Evolutionary conservation across 768 basidiomycete genomes (phyloP).

Genomic region (Infundibulicybe gibba): DNA sequence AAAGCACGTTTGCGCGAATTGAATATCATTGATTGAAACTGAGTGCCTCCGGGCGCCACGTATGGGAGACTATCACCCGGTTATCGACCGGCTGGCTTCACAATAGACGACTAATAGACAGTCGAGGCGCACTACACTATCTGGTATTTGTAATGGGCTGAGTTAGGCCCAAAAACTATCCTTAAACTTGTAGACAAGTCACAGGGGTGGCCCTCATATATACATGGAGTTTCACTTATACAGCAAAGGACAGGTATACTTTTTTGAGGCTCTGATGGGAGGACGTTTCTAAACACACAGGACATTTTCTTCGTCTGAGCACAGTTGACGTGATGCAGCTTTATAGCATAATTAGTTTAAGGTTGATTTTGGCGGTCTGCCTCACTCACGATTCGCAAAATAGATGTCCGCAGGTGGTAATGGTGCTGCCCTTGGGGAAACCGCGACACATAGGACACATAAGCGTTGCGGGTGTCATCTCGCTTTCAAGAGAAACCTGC

Average conservation of each 20-base stretch:
- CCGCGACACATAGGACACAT: conserved; percentile 27
- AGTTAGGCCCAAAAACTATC: too few species aligned
- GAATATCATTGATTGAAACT: conserved; percentile 64
- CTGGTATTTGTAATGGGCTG: too few species aligned
- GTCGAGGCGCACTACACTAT: too few species aligned
- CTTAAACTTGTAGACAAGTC: too few species aligned
- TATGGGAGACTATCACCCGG: too few species aligned
- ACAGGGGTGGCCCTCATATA: not conserved
- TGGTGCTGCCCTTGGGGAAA: conserved; percentile 25
- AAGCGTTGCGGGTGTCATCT: conserved; percentile 7
- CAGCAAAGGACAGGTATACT: not conserved
- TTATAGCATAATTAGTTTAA: not conserved
- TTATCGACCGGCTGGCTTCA: too few species aligned
- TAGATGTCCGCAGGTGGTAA: conserved; percentile 28
- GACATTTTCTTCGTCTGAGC: not conserved
- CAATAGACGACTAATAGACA: too few species aligned
- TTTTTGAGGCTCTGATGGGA: not conserved
- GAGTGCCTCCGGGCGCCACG: not conserved
- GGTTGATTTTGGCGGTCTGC: not conserved
- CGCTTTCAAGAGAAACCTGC: conserved; percentile 4
- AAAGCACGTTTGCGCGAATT: conserved; percentile 75
- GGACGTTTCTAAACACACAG: not conserved
- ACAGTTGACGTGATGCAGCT: not conserved
- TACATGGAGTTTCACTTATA: not conserved
- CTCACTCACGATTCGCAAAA: conserved; percentile 10